phyloP scores from a whole-genome alignment of 192 early-diverging fungal species.

The Backusella psychrophila region DNA sequence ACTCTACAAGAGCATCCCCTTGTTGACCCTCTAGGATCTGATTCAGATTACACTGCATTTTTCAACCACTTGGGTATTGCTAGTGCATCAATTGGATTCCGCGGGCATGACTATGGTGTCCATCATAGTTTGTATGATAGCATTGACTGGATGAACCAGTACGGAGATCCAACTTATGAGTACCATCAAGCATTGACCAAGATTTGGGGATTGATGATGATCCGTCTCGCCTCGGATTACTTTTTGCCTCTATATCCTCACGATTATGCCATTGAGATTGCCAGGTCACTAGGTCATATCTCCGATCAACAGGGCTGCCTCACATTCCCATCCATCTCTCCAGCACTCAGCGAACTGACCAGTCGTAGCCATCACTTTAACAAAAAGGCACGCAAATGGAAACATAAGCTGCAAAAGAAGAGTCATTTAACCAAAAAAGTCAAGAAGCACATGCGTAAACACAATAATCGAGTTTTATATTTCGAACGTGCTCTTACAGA shows the following conservation, averaged over 20 bases:
- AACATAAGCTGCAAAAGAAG: background rate
- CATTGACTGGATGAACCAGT: slow-evolving; percentile 39
- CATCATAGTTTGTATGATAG: slow-evolving; percentile 64
- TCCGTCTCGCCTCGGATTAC: slow-evolving; percentile 39
- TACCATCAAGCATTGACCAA: slow-evolving; percentile 46
- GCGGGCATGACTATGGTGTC: slow-evolving; percentile 36
- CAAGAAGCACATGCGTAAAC: background rate
- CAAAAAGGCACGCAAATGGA: background rate
- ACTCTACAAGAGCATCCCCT: background rate
- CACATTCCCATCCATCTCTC: background rate
- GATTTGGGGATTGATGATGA: slow-evolving; percentile 42
- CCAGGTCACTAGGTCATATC: slow-evolving; percentile 30
- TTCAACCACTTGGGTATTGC: slow-evolving; percentile 57
- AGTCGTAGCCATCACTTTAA: background rate
- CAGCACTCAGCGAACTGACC: background rate
- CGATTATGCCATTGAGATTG: slow-evolving; percentile 42
- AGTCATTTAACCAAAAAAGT: background rate
- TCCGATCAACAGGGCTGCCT: background rate
- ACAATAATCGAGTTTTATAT: slow-evolving; percentile 42
- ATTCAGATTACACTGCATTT: slow-evolving; percentile 55
- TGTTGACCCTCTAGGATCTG: slow-evolving; percentile 22
- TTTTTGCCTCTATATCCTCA: slow-evolving; percentile 34
- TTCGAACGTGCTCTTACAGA: slow-evolving; percentile 54
- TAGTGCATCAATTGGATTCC: slow-evolving; percentile 49
- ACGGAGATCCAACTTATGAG: slow-evolving; percentile 45